A percentile compares a stretch with the other conserved stretches of the same genome.
Evolutionary conservation across 1,284 basidiomycete genomes (phyloP).

Genomic region (Spongiforma sp.): DNA sequence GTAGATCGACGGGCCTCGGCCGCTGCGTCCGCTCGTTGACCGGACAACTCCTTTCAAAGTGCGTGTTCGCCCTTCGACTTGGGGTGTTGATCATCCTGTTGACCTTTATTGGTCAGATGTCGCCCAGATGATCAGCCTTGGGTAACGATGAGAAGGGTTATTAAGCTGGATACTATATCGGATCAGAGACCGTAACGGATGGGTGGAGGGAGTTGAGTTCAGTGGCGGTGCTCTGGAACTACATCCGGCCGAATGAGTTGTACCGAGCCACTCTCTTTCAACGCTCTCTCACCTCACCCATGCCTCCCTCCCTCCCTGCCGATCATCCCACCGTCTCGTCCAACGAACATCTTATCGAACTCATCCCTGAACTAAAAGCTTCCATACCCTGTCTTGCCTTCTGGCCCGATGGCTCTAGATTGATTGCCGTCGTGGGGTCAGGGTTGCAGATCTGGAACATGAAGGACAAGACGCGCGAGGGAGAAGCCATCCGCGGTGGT

Average conservation of each 20-base stretch:
- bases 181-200: too few species aligned
- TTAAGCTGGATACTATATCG: too few species aligned
- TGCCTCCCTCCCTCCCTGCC: slow-evolving; percentile 14
- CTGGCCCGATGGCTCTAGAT: slow-evolving; percentile 33
- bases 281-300: slow-evolving; percentile 12
- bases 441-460: slow-evolving; percentile 33
- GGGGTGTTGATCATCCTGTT: background rate
- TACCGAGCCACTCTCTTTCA: slow-evolving; percentile 9
- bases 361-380: slow-evolving; percentile 27
- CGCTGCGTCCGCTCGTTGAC: background rate
- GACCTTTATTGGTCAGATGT: background rate
- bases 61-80: background rate
- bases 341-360: slow-evolving; percentile 15
- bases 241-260: slow-evolving; percentile 1
- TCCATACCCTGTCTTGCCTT: slow-evolving; percentile 28
- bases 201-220: too few species aligned
- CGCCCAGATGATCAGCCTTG: background rate
- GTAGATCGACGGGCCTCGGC: too few species aligned
- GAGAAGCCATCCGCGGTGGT: slow-evolving; percentile 27
- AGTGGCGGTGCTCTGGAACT: slow-evolving; percentile 21
- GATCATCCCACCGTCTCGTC: slow-evolving; percentile 7
- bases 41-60: background rate
- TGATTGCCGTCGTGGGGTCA: slow-evolving; percentile 33
- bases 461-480: slow-evolving; percentile 24
- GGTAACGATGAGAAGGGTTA: background rate